phyloP scores from a whole-genome alignment of 2,329 filamentous ascomycete species.

The Epichloe brachyelytri region DNA sequence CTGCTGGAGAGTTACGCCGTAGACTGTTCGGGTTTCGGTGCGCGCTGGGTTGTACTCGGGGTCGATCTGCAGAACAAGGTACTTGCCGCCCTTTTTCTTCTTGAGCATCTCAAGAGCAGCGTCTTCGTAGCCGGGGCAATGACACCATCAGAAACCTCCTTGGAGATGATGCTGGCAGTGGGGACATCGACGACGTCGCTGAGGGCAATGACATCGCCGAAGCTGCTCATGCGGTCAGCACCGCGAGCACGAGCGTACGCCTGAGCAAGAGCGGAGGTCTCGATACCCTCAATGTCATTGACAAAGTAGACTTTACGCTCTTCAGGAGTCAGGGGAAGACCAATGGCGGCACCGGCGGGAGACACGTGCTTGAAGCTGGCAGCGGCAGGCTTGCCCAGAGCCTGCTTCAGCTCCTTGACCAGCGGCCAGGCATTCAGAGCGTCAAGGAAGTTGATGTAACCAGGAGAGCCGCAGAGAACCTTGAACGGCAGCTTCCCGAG shows the following conservation, averaged over 20 bases:
- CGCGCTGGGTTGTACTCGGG: conserved; percentile 69
- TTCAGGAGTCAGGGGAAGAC: conserved; percentile 68
- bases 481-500: conserved; percentile 78
- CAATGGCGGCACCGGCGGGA: conserved; percentile 88
- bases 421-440: conserved; percentile 93
- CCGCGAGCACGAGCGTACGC: conserved; percentile 92
- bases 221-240: conserved; percentile 97
- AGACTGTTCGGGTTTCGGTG: conserved; percentile 77
- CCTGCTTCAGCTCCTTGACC: conserved; percentile 88
- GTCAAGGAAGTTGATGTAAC: conserved; percentile 96
- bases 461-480: conserved; percentile 76
- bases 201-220: conserved; percentile 90
- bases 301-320: conserved; percentile 99
- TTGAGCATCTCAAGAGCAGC: conserved; percentile 82
- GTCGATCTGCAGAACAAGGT: conserved; percentile 92
- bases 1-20: conserved; percentile 78
- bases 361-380: conserved; percentile 99
- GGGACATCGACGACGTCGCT: conserved; percentile 83
- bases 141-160: conserved; percentile 94
- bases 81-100: conserved; percentile 98
- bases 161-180: conserved; percentile 94
- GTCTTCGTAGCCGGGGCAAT: conserved; percentile 75
- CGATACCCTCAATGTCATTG: conserved; percentile 82
- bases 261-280: conserved; percentile 75
- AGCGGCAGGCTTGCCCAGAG: conserved; percentile 76